Percentiles rank a stretch among this genome's conserved stretches.
phyloP scores from a whole-genome alignment of 2,329 filamentous ascomycete species.

The Trematosphaeria pertusa region DNA sequence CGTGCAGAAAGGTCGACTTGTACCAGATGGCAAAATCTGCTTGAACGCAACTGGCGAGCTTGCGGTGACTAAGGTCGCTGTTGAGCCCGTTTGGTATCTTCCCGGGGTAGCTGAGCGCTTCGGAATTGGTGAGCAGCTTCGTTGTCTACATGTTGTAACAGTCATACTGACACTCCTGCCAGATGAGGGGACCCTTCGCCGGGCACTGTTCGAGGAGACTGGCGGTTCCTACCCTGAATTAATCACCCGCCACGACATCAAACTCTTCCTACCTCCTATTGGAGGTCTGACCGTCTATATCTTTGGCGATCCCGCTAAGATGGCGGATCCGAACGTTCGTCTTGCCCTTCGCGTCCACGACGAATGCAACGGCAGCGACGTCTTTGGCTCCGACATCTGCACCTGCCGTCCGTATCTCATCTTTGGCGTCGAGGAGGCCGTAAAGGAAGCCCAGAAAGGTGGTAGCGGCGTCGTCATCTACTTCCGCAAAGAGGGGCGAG shows the following conservation, averaged over 20 bases:
- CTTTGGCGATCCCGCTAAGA: constrained; percentile 93
- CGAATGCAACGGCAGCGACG: constrained; percentile 95
- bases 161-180: constrained; percentile 33
- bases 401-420: constrained; percentile 95
- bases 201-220: constrained; percentile 92
- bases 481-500: constrained; percentile 96
- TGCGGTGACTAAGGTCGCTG: constrained; percentile 94
- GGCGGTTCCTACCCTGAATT: constrained; percentile 96
- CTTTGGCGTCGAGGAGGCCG: constrained; percentile 95
- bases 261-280: constrained; percentile 94
- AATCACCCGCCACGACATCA: constrained; percentile 93
- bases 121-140: constrained; percentile 71
- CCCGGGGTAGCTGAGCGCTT: constrained; percentile 82
- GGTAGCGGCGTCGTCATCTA: constrained; percentile 97
- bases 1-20: constrained; percentile 77
- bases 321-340: constrained; percentile 82
- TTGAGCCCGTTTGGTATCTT: constrained; percentile 78
- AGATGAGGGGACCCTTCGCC: constrained; percentile 86
- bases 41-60: constrained; percentile 86
- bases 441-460: constrained; percentile 94
- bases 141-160: not conserved
- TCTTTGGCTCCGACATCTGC: constrained; percentile 97
- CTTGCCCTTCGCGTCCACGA: constrained; percentile 86
- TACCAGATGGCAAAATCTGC: constrained; percentile 86
- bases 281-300: constrained; percentile 96